Base-by-base conservation (phyloP, 2,329 filamentous ascomycete genomes). In the Colletotrichum endophyticum region DNA sequence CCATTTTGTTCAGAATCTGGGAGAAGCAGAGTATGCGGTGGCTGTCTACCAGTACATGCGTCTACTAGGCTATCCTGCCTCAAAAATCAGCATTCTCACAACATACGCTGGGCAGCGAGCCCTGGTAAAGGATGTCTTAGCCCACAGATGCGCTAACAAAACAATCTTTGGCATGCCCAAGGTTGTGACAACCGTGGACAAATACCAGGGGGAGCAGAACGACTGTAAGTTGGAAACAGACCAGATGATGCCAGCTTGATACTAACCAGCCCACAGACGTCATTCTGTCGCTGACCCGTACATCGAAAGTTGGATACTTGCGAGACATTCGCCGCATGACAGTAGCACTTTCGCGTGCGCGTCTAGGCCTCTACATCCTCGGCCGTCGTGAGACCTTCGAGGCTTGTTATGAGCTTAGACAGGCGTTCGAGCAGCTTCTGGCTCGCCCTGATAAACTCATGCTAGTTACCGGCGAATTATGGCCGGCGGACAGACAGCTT, bases 161-260 rank as follows among this genome's bases (percentile, higher is more conserved):
- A 87, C 93, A 3, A 87, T 99, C 25, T 99, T 99, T 85, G 96
- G 96, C 11, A 87, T 98, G 84, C 97, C 97, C 22, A 94, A 94
- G 84, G 94, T 94, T 70, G 95, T 99, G 32, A 96, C 95, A 5
- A 99, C 98, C 7, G 96, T 99, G 78, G 97, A 99, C 87, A 98
- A 98, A 84, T 99, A 99, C 82, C 97, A 99, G 87, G 98, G 97
- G 84, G 97, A 99, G 88, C 97, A 99, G 86, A 99, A 99, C 85
- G 97, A 99, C 82, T 99, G 95, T 97, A 90, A 90, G 94, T 92
- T 32, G 7, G n/a, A 62, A 72, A 53, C 34, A 25, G 8, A n/a
- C 30, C 13, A 11, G 61, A 27, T 30, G 9, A n/a, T 15, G 22
- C 7, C 5, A 44, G 8, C 27, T 15, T n/a, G 16, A 27, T 25